phyloP scores from a whole-genome alignment of 2,329 filamentous ascomycete genomes.

The Colletotrichum camelliae region DNA sequence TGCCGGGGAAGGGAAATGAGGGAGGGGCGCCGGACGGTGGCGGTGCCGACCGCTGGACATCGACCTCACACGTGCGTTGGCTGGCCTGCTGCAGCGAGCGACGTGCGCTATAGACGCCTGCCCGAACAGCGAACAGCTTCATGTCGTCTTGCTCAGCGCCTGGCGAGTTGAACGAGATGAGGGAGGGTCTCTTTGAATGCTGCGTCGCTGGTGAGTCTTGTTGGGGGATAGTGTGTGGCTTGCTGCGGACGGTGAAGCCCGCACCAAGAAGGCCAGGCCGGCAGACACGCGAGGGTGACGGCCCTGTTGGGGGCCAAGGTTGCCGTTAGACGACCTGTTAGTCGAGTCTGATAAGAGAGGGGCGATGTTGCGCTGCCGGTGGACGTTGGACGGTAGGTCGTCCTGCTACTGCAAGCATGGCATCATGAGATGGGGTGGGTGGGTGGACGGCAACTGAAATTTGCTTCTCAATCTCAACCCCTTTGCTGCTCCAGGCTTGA shows the following conservation, averaged over 20 bases:
- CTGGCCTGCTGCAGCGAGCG: background rate
- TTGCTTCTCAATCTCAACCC: background rate
- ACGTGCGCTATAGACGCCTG: background rate
- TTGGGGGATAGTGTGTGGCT: background rate
- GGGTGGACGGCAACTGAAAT: background rate
- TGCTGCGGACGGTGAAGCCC: background rate
- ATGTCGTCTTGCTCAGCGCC: background rate
- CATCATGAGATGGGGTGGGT: background rate
- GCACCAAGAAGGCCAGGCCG: background rate
- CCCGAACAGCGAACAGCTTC: background rate
- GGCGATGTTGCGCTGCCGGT: conserved; percentile 20
- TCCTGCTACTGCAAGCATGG: conserved; percentile 9
- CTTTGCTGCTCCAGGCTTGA: background rate
- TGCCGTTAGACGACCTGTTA: background rate
- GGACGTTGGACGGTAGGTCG: background rate
- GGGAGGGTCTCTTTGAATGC: background rate
- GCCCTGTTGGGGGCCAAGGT: background rate
- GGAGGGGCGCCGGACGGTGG: conserved; percentile 7
- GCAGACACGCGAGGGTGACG: background rate
- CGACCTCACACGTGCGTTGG: background rate
- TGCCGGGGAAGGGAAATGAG: conserved; percentile 9
- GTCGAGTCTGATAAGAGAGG: conserved; percentile 15
- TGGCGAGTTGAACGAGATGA: background rate
- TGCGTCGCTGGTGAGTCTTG: background rate
- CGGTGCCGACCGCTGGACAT: conserved; percentile 4